Base-by-base conservation (phyloP, 2,329 filamentous ascomycete species). In the Fusarium sp. region DNA sequence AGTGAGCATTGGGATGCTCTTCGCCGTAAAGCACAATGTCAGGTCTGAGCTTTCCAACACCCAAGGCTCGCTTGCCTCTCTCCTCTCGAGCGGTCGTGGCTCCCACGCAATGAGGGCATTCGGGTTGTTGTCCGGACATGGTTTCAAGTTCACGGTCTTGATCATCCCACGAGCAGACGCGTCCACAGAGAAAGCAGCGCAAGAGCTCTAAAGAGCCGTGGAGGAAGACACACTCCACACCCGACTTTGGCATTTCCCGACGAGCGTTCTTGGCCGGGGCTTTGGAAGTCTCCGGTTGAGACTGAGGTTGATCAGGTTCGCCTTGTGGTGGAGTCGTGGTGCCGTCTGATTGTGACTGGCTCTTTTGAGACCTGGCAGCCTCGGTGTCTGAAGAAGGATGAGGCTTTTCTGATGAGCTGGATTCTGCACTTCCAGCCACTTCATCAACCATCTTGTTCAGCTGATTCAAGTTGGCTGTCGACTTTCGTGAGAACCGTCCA, bases 11-110 rank as follows among this genome's bases (percentile, higher is more conserved):
- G 0, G 92, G 92, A 75, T 94, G 91, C 62, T 94, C 91, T 79
- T 94, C 92, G 25, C 92, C 92, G 77, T 94, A 94, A 1, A 94
- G 84, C 2, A 94, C 92, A 76, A 94, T 93, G 76, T 94, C 92
- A 0, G 92, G 92, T 43, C 92, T 86, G 20, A 94, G 84, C 69
- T 91, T 91, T 37, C 92, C 92, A 4, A 94, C 88, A 4, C 91
- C 90, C 7, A 93, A 84, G 0, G 90, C 90, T 68, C 92, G 87
- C 78, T 93, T 93, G 14, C 92, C 92, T 59, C 85, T 88, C 69
- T 91, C 90, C 72, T 91, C 87, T 35, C 92, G 86, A 7, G 89
- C 89, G 1, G 89, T 88, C 4, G 90, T 91, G 5, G 91, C 90
- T 2, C 87, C 88, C 4, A 86, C 87, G 76, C 92, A 94, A 58